Evolutionary conservation across 1,284 basidiomycete species (phyloP), one percentile per base, ranked within the genome.

Genomic region (Malassezia caprae): DNA sequence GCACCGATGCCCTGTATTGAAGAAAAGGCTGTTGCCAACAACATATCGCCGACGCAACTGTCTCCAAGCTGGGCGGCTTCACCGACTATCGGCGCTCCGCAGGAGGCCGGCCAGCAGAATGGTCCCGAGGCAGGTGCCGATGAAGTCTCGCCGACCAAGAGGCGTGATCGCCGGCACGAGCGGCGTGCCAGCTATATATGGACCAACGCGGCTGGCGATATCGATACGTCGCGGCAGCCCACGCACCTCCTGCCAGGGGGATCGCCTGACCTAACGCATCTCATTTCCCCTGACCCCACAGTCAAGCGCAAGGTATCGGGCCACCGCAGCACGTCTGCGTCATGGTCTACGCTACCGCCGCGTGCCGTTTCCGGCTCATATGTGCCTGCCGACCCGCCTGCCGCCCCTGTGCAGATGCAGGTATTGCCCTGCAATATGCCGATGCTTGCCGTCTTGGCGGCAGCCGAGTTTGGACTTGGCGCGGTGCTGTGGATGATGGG

Each of bases 401-500:
- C 24, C 2, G 11, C 46, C 3, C 46, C 23, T 17, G 46, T 12
- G 12, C n/a, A 31, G 4, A 28, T 39, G 21, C 31, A 39, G 17
- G 27, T 23, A 13, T n/a, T 48, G 31, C 46, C 46, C 11, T 48
- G 46, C 46, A 23, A 34, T 19, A 40, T 27, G 21, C 24, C 42
- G 8, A 68, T 77, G 12, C 72, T 77, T 7, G 56, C 77, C 8
- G 61, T 75, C 15, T 78, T 80, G 46, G 73, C 76, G 0, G 43
- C 75, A 1, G 58, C 77, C 15, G 78, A 82, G 63, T 77, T 80
- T 34, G 68, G 76, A 0, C 68, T 82, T 3, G 82, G 81, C 1
- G 78, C 78, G 1, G 75, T 74, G 4, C 65, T 96, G 10, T 98
- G 93, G 93, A 83, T 93, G 2, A 79, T 81, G n/a, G 91, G 90